Conservation (phyloP, 345 rosid species). For the Citrus maxima region DNA sequence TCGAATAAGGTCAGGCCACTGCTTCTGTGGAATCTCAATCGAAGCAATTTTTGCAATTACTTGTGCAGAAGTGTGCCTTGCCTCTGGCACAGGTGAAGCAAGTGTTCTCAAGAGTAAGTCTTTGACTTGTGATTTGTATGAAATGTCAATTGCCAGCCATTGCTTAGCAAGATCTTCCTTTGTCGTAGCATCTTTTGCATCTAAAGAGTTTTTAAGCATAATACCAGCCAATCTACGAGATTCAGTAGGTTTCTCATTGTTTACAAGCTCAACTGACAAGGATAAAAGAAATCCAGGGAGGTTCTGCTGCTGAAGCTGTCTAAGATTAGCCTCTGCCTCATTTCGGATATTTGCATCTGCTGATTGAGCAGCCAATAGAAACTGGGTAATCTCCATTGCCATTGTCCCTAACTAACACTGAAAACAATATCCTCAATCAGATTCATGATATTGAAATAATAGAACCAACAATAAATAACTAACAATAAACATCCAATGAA, state of each 20-base stretch:
- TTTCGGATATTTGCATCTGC: conserved; percentile 68
- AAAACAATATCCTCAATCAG: not conserved
- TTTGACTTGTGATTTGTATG: conserved; percentile 80
- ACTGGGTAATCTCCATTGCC: conserved; percentile 91
- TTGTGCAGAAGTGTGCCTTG: conserved; percentile 85
- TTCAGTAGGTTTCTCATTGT: conserved; percentile 71
- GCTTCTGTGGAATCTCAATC: conserved; percentile 86
- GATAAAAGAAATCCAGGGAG: conserved; percentile 68
- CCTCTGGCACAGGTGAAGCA: conserved; percentile 63
- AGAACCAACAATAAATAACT: not conserved
- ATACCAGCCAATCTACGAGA: conserved; percentile 91
- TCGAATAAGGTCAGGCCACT: conserved; percentile 84
- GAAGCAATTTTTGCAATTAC: conserved; percentile 92
- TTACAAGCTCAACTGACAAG: conserved; percentile 76
- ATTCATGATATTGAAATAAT: not conserved
- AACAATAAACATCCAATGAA: not conserved
- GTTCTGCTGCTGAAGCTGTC: conserved; percentile 82
- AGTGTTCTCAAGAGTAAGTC: conserved; percentile 68
- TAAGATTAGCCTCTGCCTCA: conserved; percentile 70
- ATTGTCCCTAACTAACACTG: conserved; percentile 39
- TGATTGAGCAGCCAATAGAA: conserved; percentile 80
- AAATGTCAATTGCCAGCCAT: conserved; percentile 60
- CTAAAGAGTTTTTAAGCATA: conserved; percentile 84
- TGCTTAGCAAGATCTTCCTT: conserved; percentile 73
- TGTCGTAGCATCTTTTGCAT: conserved; percentile 68